Evolutionary conservation across 495 filamentous ascomycete species (phyloP), one percentile per base, ranked within the genome.

Genomic region (Penicillium egyptiacum): DNA sequence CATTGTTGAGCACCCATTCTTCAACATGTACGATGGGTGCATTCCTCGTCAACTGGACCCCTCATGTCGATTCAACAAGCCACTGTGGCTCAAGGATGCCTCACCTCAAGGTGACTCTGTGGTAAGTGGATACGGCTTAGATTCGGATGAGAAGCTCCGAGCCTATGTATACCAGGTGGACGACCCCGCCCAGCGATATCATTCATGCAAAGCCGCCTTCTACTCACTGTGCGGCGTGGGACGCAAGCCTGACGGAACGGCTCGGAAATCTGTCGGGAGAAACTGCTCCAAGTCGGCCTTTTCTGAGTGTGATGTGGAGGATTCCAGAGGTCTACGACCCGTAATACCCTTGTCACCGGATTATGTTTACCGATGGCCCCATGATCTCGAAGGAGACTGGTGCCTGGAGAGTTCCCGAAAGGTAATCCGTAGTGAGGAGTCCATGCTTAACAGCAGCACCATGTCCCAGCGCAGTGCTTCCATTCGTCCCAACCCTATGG

Each of bases 1-100:
- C 7, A 88, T 94, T 66, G 89, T 92, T 14, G 85, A 90, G 51
- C 91, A 94, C 67, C 75, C 81, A 12, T 96, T 94, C 69, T 94
- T 96, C 72, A 84, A 82, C 44, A 82, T 82, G 79, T 79, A 81
- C 44, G 73, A 78, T 30, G 78, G 79, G 16, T 77, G 75, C 48
- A 83, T 83, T 57, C 79, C 80, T 23, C 69, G 70, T 30, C 64
- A 70, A 31, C 57, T 83, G 50, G 78, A 82, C 25, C 67, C 75
- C 10, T 55, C 58, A 17, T 79, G 72, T 33, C 72, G 71, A 16
- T 62, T 70, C 49, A 71, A 69, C 28, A 75, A 75, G 53, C 80
- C 80, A 0, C 46, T 69, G 11, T 83, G 77, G 72, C 66, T 82
- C 26, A 75, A 69, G 22, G 62, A 72, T 6, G 60, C 70, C 25